Evolutionary conservation across 2,329 filamentous ascomycete genomes (phyloP).

Genomic region (Clarireedia homoeocarpa): DNA sequence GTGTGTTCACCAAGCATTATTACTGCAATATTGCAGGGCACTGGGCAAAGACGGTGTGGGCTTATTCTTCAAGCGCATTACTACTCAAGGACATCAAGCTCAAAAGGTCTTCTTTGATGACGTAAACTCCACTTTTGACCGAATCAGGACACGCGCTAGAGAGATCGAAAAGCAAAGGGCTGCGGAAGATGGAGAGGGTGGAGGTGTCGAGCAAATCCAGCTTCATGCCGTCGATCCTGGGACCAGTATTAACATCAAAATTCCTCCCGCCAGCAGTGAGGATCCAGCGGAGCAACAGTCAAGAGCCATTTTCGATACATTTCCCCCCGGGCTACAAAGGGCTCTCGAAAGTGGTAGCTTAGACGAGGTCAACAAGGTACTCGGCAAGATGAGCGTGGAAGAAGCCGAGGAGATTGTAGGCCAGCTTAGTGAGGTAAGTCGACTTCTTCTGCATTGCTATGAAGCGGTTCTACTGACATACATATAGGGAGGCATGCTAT

Average conservation of each 20-base stretch:
- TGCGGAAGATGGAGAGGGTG: slow-evolving; percentile 47
- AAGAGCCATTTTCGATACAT: slow-evolving; percentile 73
- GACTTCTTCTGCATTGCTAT: neutral
- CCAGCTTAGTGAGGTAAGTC: slow-evolving; percentile 62
- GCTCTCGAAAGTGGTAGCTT: slow-evolving; percentile 84
- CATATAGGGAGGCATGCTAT: slow-evolving; percentile 70
- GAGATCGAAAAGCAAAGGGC: slow-evolving; percentile 39
- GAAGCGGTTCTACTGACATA: slow-evolving; percentile 1
- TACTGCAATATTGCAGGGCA: slow-evolving; percentile 90
- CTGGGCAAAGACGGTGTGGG: slow-evolving; percentile 81
- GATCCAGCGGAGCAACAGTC: slow-evolving; percentile 57
- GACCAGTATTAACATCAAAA: slow-evolving; percentile 81
- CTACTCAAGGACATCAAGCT: slow-evolving; percentile 81
- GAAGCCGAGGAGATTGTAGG: slow-evolving; percentile 82
- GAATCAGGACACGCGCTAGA: slow-evolving; percentile 64
- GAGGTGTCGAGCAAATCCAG: slow-evolving; percentile 90
- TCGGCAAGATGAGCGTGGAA: slow-evolving; percentile 81
- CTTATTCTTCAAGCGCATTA: slow-evolving; percentile 95
- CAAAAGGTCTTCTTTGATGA: slow-evolving; percentile 88
- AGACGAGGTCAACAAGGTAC: slow-evolving; percentile 79
- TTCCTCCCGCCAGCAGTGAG: slow-evolving; percentile 62
- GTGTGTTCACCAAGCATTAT: slow-evolving; percentile 85
- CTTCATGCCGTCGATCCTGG: slow-evolving; percentile 91
- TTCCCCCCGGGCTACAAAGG: slow-evolving; percentile 70
- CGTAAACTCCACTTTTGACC: slow-evolving; percentile 77